Conservation (phyloP, 1,139 yeast genomes). For the Wickerhamiella infanticola region DNA sequence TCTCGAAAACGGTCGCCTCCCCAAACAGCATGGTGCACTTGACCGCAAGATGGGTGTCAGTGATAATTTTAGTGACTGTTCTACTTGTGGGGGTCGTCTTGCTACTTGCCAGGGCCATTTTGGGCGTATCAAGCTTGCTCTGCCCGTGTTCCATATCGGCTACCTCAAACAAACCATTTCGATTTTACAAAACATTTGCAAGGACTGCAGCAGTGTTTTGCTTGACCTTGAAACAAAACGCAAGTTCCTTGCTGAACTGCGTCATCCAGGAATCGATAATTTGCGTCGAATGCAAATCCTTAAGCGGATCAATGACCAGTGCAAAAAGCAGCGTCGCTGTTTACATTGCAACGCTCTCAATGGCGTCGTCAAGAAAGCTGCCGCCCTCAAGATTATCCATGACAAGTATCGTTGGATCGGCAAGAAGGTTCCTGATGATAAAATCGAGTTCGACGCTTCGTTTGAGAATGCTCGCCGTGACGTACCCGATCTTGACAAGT, state of each 20-base stretch:
- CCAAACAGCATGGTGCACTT: constrained; percentile 72
- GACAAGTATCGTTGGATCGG: constrained; percentile 95
- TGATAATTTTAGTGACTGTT: constrained; percentile 66
- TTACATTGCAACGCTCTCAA: constrained; percentile 73
- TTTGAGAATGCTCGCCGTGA: constrained; percentile 60
- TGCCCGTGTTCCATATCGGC: constrained; percentile 96
- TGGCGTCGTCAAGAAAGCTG: constrained; percentile 96
- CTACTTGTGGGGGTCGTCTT: constrained; percentile 81
- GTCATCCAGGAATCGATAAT: constrained; percentile 83
- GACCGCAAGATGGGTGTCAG: constrained; percentile 93
- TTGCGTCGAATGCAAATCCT: constrained; percentile 79
- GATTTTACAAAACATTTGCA: constrained; percentile 83
- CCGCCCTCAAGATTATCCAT: constrained; percentile 87
- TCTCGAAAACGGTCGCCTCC: constrained; percentile 68
- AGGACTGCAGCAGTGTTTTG: constrained; percentile 67
- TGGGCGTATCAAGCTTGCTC: constrained; percentile 82
- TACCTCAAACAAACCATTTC: constrained; percentile 84
- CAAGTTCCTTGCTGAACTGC: constrained; percentile 53
- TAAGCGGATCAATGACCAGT: constrained; percentile 73
- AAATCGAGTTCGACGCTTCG: constrained; percentile 56
- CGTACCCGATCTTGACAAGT: constrained; percentile 79
- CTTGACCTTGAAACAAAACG: constrained; percentile 60
- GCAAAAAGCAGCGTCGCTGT: constrained; percentile 90
- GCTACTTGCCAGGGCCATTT: constrained; percentile 98
- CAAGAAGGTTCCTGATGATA: constrained; percentile 75